A percentile compares a stretch with the other conserved stretches of the same genome.
phyloP scores from a whole-genome alignment of 805 yeast species.

The Yamadazyma scolyti region DNA sequence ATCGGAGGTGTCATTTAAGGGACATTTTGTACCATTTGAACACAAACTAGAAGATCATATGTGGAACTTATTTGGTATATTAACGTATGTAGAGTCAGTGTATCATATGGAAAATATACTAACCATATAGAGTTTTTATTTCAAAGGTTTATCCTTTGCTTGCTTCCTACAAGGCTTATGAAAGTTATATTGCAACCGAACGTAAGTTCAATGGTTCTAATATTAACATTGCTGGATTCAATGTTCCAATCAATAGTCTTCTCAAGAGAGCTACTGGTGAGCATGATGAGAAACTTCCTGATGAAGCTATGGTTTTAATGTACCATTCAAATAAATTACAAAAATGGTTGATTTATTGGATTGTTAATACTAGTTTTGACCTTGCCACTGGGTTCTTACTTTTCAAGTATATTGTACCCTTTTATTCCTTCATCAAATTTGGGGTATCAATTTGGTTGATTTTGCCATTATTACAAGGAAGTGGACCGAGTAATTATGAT shows the following conservation, averaged over 20 bases:
- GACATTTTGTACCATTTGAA: too few relatives aligned
- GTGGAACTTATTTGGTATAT: too few relatives aligned
- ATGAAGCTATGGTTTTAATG: constrained; percentile 9
- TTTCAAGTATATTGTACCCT: constrained; percentile 50
- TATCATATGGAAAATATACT: too few relatives aligned
- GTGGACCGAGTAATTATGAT: constrained; percentile 2
- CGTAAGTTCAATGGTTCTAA: constrained; percentile 21
- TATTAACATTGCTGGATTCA: constrained; percentile 34
- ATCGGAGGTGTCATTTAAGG: too few relatives aligned
- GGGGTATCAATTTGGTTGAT: constrained; percentile 60
- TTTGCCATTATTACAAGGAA: constrained; percentile 31
- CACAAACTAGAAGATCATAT: too few relatives aligned
- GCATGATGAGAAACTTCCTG: constrained; percentile 3
- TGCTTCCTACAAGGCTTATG: constrained; percentile 59
- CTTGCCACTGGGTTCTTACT: constrained; percentile 41
- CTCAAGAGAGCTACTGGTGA: constrained; percentile 25
- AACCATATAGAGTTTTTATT: constrained; percentile 1
- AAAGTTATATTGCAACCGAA: constrained; percentile 32
- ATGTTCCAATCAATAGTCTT: constrained; percentile 37
- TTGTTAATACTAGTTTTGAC: constrained; percentile 46
- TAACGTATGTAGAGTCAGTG: too few relatives aligned
- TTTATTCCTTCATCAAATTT: constrained; percentile 47
- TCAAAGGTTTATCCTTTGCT: constrained; percentile 47
- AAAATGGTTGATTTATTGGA: constrained; percentile 58
- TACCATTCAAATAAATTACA: constrained; percentile 19